Conservation (phyloP, 139 green algal species). For the Pseudopediastrum boryanum region DNA sequence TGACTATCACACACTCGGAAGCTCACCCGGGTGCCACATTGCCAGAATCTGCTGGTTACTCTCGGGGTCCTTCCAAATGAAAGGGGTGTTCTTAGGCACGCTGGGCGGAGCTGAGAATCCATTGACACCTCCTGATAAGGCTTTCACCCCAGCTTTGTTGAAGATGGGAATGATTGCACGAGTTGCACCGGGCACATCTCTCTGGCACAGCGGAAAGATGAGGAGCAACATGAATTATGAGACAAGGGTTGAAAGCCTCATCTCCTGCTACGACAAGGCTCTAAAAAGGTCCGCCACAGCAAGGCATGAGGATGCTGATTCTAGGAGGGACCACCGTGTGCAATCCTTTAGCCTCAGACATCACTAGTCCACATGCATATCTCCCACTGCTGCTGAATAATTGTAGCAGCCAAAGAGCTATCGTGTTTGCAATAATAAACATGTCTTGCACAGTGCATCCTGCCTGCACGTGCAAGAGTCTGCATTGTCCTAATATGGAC, state of each 20-base stretch:
- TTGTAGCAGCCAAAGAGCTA: too few relatives aligned
- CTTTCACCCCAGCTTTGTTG: conserved; percentile 12
- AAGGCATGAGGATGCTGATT: neutral
- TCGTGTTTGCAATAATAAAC: too few relatives aligned
- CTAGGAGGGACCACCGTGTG: neutral
- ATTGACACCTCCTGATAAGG: conserved; percentile 41
- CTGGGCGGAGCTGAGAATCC: conserved; percentile 31
- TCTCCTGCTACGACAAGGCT: neutral
- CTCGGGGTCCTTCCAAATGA: conserved; percentile 39
- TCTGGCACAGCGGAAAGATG: conserved; percentile 41
- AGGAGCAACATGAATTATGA: neutral
- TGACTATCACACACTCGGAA: neutral
- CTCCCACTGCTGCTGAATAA: neutral
- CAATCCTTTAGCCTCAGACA: neutral
- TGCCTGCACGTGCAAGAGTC: too few relatives aligned
- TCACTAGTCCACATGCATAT: neutral
- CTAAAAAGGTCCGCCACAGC: neutral
- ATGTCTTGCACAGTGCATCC: too few relatives aligned
- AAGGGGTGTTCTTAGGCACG: conserved; percentile 40
- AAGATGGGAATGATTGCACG: conserved; percentile 57
- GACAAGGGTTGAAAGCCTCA: too few relatives aligned
- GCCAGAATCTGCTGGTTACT: conserved; percentile 14
- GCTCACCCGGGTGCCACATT: conserved; percentile 38
- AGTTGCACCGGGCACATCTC: conserved; percentile 70
- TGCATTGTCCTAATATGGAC: neutral